phyloP scores from a whole-genome alignment of 2,329 filamentous ascomycete genomes.

The Emergomyces africanus region DNA sequence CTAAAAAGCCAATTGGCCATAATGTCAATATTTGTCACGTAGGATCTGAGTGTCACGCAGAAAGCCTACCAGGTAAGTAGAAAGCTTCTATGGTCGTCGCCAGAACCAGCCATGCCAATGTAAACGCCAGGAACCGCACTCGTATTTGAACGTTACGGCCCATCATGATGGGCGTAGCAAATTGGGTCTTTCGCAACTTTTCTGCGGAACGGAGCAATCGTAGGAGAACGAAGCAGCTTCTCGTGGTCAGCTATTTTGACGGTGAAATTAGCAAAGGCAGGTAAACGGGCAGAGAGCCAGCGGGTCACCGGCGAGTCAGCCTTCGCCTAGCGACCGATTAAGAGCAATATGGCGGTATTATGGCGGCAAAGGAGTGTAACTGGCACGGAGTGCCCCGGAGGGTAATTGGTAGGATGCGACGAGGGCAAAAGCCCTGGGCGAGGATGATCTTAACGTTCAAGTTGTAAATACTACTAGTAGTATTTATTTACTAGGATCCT shows the following conservation, averaged over 20 bases:
- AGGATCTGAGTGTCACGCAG: constrained; percentile 3
- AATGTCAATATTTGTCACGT: neutral
- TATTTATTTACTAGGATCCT: too few relatives aligned
- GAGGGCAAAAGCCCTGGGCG: neutral
- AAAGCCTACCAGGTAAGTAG: constrained; percentile 64
- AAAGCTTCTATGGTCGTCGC: constrained; percentile 51
- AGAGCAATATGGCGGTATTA: neutral
- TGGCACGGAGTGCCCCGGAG: constrained; percentile 39
- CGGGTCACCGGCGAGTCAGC: neutral
- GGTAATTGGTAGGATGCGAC: neutral
- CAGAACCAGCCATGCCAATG: constrained; percentile 36
- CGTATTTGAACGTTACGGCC: constrained; percentile 17
- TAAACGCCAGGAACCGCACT: constrained; percentile 20
- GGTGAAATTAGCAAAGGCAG: neutral
- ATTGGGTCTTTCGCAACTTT: neutral
- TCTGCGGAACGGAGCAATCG: neutral
- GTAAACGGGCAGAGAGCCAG: neutral
- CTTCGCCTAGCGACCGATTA: neutral
- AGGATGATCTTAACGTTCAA: neutral
- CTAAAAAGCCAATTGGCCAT: constrained; percentile 31
- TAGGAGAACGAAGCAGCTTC: neutral
- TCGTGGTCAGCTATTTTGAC: neutral
- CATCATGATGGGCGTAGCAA: constrained; percentile 11
- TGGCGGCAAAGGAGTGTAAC: constrained; percentile 33
- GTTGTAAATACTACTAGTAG: too few relatives aligned